Conservation (phyloP, 1,284 basidiomycete species). For the Pseudozyma sp. region DNA sequence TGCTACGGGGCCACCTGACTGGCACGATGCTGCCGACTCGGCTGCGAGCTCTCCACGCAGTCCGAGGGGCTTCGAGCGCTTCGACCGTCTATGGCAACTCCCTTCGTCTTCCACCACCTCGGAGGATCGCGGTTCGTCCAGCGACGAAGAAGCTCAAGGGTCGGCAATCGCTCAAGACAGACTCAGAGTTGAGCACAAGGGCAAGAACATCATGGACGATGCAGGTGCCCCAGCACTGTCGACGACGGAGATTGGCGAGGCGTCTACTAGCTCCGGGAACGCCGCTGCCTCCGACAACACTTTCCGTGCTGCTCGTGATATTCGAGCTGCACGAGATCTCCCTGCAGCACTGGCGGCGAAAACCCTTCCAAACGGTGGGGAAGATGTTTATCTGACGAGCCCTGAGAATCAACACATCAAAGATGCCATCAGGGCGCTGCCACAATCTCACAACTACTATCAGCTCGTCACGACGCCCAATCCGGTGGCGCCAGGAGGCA, state of each 20-base stretch:
- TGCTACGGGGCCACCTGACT: no score
- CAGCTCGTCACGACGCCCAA: background rate
- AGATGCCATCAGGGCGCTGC: background rate
- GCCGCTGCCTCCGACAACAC: background rate
- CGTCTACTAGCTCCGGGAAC: background rate
- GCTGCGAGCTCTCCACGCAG: background rate
- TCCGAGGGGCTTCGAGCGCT: background rate
- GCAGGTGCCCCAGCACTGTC: background rate
- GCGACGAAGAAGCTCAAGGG: no score
- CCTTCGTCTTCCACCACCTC: background rate
- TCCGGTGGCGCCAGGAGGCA: background rate
- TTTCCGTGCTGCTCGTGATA: background rate
- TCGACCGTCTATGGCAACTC: background rate
- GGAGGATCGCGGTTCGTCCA: background rate
- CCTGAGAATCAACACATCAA: conserved; percentile 1
- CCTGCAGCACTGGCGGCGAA: background rate
- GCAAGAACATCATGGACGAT: background rate
- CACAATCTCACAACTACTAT: background rate
- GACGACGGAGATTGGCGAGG: background rate
- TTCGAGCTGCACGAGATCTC: background rate
- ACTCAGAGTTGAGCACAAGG: background rate
- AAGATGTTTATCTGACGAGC: background rate
- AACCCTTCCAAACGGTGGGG: background rate
- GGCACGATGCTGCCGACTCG: no score
- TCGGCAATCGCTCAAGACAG: background rate